These are phyloP conservation scores for Purshia tridentata DNA, from an alignment of 306 rosid species.

Conservation along the genomic window DNA sequence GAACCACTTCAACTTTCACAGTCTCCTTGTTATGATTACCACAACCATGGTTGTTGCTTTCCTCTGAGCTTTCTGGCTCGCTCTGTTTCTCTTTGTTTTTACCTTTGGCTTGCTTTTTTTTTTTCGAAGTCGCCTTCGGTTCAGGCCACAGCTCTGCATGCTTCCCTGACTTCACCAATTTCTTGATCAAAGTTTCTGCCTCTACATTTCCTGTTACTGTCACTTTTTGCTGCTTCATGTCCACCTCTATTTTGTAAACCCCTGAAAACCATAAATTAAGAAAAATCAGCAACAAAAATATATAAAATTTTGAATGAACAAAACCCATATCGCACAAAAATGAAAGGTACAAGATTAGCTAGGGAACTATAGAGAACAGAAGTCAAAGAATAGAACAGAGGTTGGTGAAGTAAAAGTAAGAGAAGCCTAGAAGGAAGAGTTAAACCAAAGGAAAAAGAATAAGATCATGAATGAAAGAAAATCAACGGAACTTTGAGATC, in stretches of 20 bases:
- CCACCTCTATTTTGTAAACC: conserved; percentile 54
- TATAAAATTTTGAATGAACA: background rate
- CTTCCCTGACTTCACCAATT: conserved; percentile 46
- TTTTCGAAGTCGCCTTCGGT: conserved; percentile 25
- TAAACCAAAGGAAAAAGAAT: no score
- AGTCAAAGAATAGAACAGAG: no score
- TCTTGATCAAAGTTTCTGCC: conserved; percentile 53
- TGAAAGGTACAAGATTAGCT: background rate
- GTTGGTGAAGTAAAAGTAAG: no score
- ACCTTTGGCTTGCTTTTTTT: conserved; percentile 35
- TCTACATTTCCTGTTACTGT: conserved; percentile 56
- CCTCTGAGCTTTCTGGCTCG: conserved; percentile 41
- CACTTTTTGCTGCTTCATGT: conserved; percentile 63
- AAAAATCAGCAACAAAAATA: background rate
- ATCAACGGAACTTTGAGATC: no score
- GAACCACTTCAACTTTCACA: conserved; percentile 26
- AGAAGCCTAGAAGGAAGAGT: no score
- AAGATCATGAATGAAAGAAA: no score
- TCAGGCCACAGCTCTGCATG: conserved; percentile 81
- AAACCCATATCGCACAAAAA: background rate
- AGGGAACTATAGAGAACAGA: no score
- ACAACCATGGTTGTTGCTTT: conserved; percentile 24
- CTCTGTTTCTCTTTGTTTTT: conserved; percentile 43
- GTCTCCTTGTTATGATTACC: conserved; percentile 29
- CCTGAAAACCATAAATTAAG: conserved; percentile 40